A percentile compares a stretch with the other conserved stretches of the same genome.
Conservation (phyloP, 2,329 filamentous ascomycete genomes). For the Alternaria longipes region DNA sequence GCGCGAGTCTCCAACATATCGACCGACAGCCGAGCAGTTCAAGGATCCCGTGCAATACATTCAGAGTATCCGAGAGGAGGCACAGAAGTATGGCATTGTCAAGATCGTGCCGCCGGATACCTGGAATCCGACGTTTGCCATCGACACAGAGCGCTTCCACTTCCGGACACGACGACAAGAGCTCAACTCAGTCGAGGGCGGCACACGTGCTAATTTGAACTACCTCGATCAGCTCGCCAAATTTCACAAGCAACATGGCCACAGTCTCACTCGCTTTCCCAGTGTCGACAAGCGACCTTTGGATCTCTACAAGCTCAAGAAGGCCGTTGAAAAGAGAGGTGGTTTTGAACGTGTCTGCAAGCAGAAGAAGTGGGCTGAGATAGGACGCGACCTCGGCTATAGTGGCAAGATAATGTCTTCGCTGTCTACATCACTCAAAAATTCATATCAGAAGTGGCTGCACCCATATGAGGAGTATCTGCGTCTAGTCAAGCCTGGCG, state of each 20-base stretch:
- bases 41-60: slow-evolving; percentile 94
- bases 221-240: slow-evolving; percentile 95
- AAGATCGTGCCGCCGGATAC: slow-evolving; percentile 93
- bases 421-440: slow-evolving; percentile 95
- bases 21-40: slow-evolving; percentile 92
- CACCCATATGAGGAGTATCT: slow-evolving; percentile 97
- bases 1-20: slow-evolving; percentile 88
- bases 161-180: slow-evolving; percentile 96
- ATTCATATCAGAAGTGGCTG: slow-evolving; percentile 97
- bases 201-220: slow-evolving; percentile 92
- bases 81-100: slow-evolving; percentile 87
- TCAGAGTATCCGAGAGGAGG: slow-evolving; percentile 87
- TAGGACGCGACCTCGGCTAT: slow-evolving; percentile 94
- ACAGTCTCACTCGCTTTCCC: slow-evolving; percentile 89
- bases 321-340: slow-evolving; percentile 91
- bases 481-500: slow-evolving; percentile 86
- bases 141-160: slow-evolving; percentile 98
- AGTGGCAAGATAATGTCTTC: slow-evolving; percentile 99
- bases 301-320: slow-evolving; percentile 94
- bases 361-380: slow-evolving; percentile 98
- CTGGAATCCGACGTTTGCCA: slow-evolving; percentile 95
- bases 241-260: slow-evolving; percentile 96
- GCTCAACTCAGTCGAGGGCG: slow-evolving; percentile 97
- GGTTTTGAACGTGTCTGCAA: slow-evolving; percentile 98
- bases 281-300: slow-evolving; percentile 98